Conservation (phyloP, 495 filamentous ascomycete genomes). For the Chaetomium tenue region DNA sequence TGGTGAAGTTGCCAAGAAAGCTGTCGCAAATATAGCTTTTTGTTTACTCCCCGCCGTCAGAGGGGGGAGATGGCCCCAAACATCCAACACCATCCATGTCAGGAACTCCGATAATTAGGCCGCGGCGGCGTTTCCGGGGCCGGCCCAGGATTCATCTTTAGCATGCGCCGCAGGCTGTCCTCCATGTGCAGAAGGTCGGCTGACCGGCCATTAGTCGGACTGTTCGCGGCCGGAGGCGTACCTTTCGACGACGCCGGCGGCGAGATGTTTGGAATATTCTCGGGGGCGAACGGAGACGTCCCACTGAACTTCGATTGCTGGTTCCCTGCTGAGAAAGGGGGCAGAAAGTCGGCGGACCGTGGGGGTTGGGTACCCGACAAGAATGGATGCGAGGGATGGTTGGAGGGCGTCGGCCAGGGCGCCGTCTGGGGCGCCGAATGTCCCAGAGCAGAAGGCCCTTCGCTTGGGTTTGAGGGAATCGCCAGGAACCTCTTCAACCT, state of each 20-base stretch:
- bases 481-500: conserved; percentile 38
- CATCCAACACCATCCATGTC: background rate
- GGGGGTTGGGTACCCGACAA: background rate
- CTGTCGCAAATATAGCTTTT: conserved; percentile 6
- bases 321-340: background rate
- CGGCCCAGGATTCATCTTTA: conserved; percentile 41
- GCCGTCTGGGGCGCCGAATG: background rate
- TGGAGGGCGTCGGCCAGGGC: background rate
- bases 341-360: background rate
- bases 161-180: conserved; percentile 49
- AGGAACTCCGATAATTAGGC: conserved; percentile 31
- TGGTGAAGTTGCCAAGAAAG: background rate
- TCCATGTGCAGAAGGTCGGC: conserved; percentile 47
- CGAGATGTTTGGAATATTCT: background rate
- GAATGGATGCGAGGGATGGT: background rate
- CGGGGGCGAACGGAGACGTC: background rate
- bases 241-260: background rate
- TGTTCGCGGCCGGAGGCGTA: background rate
- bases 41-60: background rate
- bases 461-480: conserved; percentile 17
- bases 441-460: background rate
- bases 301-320: background rate
- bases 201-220: conserved; percentile 21
- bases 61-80: background rate
- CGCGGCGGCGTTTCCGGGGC: conserved; percentile 8